phyloP scores from a whole-genome alignment of 805 yeast genomes.

The Zygotorulaspora florentina region DNA sequence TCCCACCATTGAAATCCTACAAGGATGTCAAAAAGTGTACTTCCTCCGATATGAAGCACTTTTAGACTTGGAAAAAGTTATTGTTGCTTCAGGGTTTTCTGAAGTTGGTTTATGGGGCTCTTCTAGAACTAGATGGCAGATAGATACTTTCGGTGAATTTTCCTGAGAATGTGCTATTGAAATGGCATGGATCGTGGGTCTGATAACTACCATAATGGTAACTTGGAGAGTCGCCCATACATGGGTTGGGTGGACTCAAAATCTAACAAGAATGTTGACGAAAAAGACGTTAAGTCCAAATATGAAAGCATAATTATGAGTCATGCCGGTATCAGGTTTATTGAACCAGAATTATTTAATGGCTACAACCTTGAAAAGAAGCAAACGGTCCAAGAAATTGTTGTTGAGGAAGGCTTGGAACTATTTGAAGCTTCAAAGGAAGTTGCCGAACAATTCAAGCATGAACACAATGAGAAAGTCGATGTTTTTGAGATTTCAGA shows the following conservation, averaged over 20 bases:
- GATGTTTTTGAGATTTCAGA: conserved; percentile 87
- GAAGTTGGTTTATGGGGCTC: conserved; percentile 99
- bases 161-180: conserved; percentile 97
- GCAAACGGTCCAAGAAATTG: conserved; percentile 90
- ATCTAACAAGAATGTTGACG: conserved; percentile 89
- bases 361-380: conserved; percentile 95
- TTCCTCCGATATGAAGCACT: conserved; percentile 78
- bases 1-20: conserved; percentile 83
- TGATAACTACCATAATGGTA: conserved; percentile 92
- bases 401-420: conserved; percentile 93
- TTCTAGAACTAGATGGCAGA: conserved; percentile 98
- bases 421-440: conserved; percentile 93
- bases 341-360: conserved; percentile 90
- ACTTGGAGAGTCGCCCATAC: conserved; percentile 59
- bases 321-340: conserved; percentile 94
- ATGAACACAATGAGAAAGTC: conserved; percentile 89
- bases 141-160: conserved; percentile 93
- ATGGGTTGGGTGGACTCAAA: conserved; percentile 98
- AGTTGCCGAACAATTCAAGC: conserved; percentile 91
- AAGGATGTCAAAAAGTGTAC: conserved; percentile 64
- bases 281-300: conserved; percentile 85
- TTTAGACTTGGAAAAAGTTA: conserved; percentile 84
- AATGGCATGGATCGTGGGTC: conserved; percentile 99
- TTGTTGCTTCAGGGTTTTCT: conserved; percentile 96
- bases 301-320: conserved; percentile 85